A percentile compares a stretch with the other conserved stretches of the same genome.
phyloP scores from a whole-genome alignment of 2,329 filamentous ascomycete genomes.

The Onygenales sp. region DNA sequence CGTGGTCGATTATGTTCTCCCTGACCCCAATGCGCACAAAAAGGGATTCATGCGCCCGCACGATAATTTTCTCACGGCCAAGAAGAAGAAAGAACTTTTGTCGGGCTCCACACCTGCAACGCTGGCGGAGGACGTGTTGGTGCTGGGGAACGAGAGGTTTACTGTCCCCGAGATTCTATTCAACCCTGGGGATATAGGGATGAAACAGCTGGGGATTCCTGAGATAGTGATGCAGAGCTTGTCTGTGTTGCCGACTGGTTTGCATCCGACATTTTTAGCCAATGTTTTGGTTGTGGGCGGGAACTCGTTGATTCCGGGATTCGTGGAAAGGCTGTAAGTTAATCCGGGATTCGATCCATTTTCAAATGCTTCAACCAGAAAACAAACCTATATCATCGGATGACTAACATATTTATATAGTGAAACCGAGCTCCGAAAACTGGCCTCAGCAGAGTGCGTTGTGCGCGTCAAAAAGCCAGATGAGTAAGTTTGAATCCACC shows the following conservation, averaged over 20 bases:
- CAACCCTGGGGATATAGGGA: constrained; percentile 72
- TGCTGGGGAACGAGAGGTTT: constrained; percentile 87
- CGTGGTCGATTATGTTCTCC: constrained; percentile 84
- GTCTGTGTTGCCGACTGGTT: constrained; percentile 61
- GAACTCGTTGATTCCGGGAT: constrained; percentile 68
- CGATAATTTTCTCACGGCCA: constrained; percentile 55
- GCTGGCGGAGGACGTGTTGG: constrained; percentile 66
- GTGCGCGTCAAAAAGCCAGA: constrained; percentile 62
- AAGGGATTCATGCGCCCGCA: constrained; percentile 68
- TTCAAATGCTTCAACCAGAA: neutral
- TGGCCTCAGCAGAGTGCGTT: constrained; percentile 66
- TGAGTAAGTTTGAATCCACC: constrained; percentile 40
- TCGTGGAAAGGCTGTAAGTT: constrained; percentile 62
- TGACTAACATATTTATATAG: constrained; percentile 21
- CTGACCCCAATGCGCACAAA: constrained; percentile 58
- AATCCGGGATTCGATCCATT: neutral
- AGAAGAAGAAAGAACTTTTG: constrained; percentile 39
- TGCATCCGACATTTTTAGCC: constrained; percentile 74
- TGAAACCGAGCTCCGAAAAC: constrained; percentile 59
- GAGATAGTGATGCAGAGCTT: constrained; percentile 76
- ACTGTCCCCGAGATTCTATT: constrained; percentile 84
- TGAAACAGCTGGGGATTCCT: constrained; percentile 72
- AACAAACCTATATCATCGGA: neutral
- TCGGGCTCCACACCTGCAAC: constrained; percentile 38
- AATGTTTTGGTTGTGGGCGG: constrained; percentile 88